Percentiles rank a stretch among this genome's conserved stretches.
phyloP scores from a whole-genome alignment of 1,284 basidiomycete species.

The Pseudomicrostroma phylloplanum region DNA sequence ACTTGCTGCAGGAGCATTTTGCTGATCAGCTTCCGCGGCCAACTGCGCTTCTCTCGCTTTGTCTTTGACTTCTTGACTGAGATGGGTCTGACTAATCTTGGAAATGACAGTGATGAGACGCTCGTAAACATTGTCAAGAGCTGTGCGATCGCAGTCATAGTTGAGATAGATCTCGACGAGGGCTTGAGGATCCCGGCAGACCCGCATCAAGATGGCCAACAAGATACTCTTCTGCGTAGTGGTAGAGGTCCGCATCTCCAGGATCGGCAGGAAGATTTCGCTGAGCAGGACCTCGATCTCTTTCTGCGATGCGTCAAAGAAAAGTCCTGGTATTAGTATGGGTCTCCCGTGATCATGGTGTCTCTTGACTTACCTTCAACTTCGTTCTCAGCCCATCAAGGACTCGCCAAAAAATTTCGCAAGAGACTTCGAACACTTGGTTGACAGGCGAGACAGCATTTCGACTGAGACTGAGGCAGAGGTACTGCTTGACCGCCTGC shows the following conservation, averaged over 20 bases:
- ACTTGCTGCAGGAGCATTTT: neutral
- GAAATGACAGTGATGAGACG: conserved; percentile 47
- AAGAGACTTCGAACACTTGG: conserved; percentile 94
- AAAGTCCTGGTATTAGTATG: conserved; percentile 12
- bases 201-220: conserved; percentile 41
- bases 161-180: conserved; percentile 50
- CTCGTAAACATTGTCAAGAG: conserved; percentile 50
- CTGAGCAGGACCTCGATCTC: conserved; percentile 97
- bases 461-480: conserved; percentile 84
- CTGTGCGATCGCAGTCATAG: conserved; percentile 49
- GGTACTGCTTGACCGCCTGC: conserved; percentile 51
- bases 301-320: conserved; percentile 62
- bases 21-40: conserved; percentile 1
- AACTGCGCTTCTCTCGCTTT: conserved; percentile 1
- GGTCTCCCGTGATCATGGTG: conserved; percentile 51
- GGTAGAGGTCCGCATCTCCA: conserved; percentile 96
- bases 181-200: conserved; percentile 47
- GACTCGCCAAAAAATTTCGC: conserved; percentile 98
- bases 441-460: conserved; percentile 93
- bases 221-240: conserved; percentile 61
- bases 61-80: conserved; percentile 10
- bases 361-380: conserved; percentile 59
- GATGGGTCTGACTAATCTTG: conserved; percentile 39
- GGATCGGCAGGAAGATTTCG: conserved; percentile 96
- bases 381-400: conserved; percentile 87